A percentile compares a stretch with the other conserved stretches of the same genome.
Conservation (phyloP, 805 yeast species). For the Saturnispora saitoi region DNA sequence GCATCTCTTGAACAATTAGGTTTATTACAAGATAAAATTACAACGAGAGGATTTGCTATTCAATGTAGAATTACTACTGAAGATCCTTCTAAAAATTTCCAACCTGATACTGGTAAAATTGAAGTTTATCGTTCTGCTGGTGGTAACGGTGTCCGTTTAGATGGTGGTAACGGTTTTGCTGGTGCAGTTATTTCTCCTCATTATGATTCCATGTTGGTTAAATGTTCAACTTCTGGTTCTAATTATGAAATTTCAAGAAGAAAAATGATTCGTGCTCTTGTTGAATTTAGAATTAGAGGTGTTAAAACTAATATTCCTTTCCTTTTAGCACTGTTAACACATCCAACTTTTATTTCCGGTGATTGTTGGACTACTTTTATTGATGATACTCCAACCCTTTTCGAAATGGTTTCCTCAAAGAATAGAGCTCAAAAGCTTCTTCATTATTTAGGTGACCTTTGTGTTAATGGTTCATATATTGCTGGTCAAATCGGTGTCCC, state of each 20-base stretch:
- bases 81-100: slow-evolving; percentile 89
- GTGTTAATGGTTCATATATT: slow-evolving; percentile 93
- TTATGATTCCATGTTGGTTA: slow-evolving; percentile 93
- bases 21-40: slow-evolving; percentile 85
- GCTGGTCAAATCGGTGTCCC: slow-evolving; percentile 95
- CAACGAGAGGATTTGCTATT: slow-evolving; percentile 93
- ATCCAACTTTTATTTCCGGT: slow-evolving; percentile 87
- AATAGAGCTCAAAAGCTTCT: slow-evolving; percentile 94
- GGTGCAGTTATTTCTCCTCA: slow-evolving; percentile 88
- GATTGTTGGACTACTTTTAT: slow-evolving; percentile 70
- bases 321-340: slow-evolving; percentile 81
- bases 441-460: slow-evolving; percentile 84
- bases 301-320: slow-evolving; percentile 98
- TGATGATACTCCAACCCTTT: slow-evolving; percentile 87
- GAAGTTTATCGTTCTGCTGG: slow-evolving; percentile 89
- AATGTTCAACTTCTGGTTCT: slow-evolving; percentile 83
- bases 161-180: slow-evolving; percentile 91
- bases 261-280: slow-evolving; percentile 93
- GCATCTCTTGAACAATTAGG: slow-evolving; percentile 90
- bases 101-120: slow-evolving; percentile 96
- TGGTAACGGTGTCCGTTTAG: slow-evolving; percentile 96
- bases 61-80: slow-evolving; percentile 96
- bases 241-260: slow-evolving; percentile 92
- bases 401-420: slow-evolving; percentile 89
- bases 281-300: slow-evolving; percentile 98